Evolutionary conservation across 305 asterid species (phyloP).

Genomic region (Monarda citriodora): DNA sequence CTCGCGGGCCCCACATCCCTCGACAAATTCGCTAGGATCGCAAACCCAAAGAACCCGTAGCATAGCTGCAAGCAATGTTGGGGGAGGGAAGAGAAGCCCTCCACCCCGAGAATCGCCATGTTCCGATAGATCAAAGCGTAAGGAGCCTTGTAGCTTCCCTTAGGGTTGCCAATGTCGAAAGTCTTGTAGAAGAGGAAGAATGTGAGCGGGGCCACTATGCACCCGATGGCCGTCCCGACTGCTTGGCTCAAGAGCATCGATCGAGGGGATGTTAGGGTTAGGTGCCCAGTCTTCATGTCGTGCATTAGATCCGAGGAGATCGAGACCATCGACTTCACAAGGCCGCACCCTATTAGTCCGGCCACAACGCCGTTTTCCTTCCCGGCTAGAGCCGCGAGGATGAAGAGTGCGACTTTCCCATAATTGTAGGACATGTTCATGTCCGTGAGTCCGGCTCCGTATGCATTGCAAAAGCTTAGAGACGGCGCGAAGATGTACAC

Average conservation of each 20-base stretch:
- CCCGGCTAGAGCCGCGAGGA: constrained; percentile 70
- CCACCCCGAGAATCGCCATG: constrained; percentile 85
- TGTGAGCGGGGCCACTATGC: constrained; percentile 74
- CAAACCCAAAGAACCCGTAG: constrained; percentile 72
- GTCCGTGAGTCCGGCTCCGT: constrained; percentile 89
- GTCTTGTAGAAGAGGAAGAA: constrained; percentile 83
- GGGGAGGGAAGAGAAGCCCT: constrained; percentile 90
- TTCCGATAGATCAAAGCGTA: constrained; percentile 75
- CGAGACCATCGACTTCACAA: constrained; percentile 74
- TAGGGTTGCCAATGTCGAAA: constrained; percentile 63
- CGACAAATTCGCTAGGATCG: constrained; percentile 44
- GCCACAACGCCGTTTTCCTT: constrained; percentile 78
- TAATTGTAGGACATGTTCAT: constrained; percentile 94
- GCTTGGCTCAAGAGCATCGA: constrained; percentile 84
- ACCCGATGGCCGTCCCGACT: constrained; percentile 85
- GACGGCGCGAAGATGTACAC: constrained; percentile 83
- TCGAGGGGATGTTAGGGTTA: constrained; percentile 89
- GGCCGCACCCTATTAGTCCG: constrained; percentile 85
- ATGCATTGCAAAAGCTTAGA: constrained; percentile 92
- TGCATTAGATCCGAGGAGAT: constrained; percentile 88
- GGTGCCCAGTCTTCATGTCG: constrained; percentile 91
- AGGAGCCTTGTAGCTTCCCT: constrained; percentile 82
- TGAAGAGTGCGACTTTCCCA: constrained; percentile 88
- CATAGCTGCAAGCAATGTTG: constrained; percentile 72
- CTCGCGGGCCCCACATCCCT: constrained; percentile 46